phyloP scores from a whole-genome alignment of 768 basidiomycete species.

The Kondoa subrosea region DNA sequence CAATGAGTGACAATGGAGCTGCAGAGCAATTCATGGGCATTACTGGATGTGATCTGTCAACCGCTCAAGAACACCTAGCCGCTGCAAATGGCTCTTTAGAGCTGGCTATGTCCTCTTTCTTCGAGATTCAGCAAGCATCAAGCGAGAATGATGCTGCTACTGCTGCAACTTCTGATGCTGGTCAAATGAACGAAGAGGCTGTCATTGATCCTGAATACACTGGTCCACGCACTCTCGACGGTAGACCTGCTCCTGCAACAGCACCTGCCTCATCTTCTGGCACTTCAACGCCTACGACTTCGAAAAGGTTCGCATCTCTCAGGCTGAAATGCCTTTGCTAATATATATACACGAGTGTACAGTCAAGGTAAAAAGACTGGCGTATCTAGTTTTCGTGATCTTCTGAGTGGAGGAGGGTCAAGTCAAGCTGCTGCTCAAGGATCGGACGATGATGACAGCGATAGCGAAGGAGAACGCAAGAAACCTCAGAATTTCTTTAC shows the following conservation, averaged over 20 bases:
- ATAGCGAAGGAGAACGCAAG: conserved; percentile 31
- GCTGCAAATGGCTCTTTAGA: background rate
- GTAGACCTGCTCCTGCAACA: background rate
- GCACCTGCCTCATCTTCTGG: background rate
- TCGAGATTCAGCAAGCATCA: conserved; percentile 2
- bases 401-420: background rate
- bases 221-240: conserved; percentile 3
- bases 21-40: background rate
- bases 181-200: background rate
- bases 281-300: background rate
- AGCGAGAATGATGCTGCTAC: background rate
- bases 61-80: background rate
- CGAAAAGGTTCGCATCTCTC: too few relatives aligned
- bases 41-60: background rate
- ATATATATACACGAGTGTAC: too few relatives aligned
- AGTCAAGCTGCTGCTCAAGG: background rate
- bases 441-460: conserved; percentile 2
- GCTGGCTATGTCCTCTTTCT: background rate
- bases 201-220: background rate
- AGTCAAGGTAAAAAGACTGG: background rate
- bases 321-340: too few relatives aligned
- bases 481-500: conserved; percentile 59
- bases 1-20: background rate
- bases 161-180: background rate
- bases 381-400: background rate